Percentiles rank a stretch among this genome's conserved stretches.
These are phyloP conservation scores for Maudiozyma turicensis DNA, from an alignment of 805 yeast genomes.

Conservation along the genomic window DNA sequence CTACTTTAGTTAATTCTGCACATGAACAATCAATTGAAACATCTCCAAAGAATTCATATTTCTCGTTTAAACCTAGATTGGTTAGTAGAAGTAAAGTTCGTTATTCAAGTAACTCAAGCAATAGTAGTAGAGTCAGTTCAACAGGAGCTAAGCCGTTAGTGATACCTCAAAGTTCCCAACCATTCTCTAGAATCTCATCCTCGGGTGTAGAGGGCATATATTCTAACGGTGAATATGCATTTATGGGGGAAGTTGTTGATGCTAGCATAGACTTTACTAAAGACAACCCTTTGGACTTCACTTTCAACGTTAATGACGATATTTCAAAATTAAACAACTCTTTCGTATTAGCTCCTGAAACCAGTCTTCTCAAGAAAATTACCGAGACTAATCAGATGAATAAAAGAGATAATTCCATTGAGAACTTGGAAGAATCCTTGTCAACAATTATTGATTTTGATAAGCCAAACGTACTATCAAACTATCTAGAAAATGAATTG, in stretches of 20 bases:
- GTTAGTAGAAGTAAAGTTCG: constrained; percentile 9
- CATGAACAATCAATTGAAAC: neutral
- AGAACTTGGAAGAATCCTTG: neutral
- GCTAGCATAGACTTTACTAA: neutral
- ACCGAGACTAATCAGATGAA: neutral
- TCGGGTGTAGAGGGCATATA: neutral
- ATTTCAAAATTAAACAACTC: neutral
- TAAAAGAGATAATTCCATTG: neutral
- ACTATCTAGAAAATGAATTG: constrained; percentile 5
- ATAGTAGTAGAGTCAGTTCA: neutral
- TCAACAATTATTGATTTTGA: constrained; percentile 8
- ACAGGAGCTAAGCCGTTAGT: neutral
- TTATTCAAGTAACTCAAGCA: constrained; percentile 2
- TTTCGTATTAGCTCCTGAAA: neutral
- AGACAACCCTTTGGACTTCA: neutral
- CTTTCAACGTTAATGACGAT: neutral
- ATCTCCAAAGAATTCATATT: constrained; percentile 2
- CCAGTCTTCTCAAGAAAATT: neutral
- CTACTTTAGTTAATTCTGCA: constrained; percentile 10
- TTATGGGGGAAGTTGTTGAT: neutral
- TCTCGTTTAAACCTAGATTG: constrained; percentile 21
- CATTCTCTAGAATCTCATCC: neutral
- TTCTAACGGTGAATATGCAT: neutral
- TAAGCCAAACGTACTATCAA: constrained; percentile 1
- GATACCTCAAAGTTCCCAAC: neutral